Percentiles rank a stretch among this genome's conserved stretches.
Conservation (phyloP, 495 filamentous ascomycete genomes). For the Neurospora sp. region DNA sequence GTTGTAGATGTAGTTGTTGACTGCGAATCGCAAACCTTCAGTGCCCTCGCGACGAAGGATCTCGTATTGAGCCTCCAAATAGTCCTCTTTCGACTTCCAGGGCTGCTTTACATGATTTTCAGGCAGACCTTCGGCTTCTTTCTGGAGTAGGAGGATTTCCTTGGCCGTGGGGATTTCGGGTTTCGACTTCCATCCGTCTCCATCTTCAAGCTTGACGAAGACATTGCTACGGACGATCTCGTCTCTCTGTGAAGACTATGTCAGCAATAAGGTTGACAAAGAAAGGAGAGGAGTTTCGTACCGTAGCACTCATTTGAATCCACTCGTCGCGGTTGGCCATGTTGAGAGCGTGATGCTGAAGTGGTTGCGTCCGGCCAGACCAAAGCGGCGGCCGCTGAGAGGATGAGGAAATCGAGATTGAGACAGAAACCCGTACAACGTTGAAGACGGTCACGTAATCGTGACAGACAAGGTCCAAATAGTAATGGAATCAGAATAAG, state of each 20-base stretch:
- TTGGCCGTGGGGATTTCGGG: slow-evolving; percentile 35
- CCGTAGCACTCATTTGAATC: background rate
- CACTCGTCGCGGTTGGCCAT: background rate
- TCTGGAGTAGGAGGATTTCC: slow-evolving; percentile 26
- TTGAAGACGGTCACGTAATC: background rate
- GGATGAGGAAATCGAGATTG: background rate
- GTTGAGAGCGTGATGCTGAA: background rate
- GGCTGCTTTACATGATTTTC: slow-evolving; percentile 26
- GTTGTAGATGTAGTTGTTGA: slow-evolving; percentile 21
- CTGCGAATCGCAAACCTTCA: slow-evolving; percentile 48
- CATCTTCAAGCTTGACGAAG: slow-evolving; percentile 10
- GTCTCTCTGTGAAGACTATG: background rate
- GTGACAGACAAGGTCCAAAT: background rate
- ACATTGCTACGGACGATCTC: slow-evolving; percentile 22
- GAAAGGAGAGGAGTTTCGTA: background rate
- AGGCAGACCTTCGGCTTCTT: slow-evolving; percentile 25
- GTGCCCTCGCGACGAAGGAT: slow-evolving; percentile 57
- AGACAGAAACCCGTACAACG: background rate
- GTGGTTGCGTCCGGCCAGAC: background rate
- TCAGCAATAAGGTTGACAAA: background rate
- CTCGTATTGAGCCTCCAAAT: slow-evolving; percentile 54
- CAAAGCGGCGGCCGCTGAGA: background rate
- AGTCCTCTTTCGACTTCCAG: slow-evolving; percentile 39
- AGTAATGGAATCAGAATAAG: background rate
- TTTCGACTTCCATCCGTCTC: slow-evolving; percentile 28